A percentile compares a stretch with the other conserved stretches of the same genome.
These are phyloP conservation scores for Podosphaera fusca DNA, from an alignment of 2,329 filamentous ascomycete species.

Conservation along the genomic window DNA sequence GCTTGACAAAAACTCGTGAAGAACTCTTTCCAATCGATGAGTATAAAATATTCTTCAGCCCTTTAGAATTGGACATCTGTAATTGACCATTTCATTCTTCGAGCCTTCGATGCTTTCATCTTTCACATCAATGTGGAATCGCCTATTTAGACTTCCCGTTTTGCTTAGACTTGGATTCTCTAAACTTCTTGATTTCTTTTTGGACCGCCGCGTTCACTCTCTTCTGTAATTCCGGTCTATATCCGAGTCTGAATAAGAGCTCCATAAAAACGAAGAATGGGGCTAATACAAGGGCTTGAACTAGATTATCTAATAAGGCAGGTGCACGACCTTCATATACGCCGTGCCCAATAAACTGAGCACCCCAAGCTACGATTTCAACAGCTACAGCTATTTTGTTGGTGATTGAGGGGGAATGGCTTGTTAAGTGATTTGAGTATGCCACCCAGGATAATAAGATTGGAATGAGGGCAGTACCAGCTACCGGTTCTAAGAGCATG, in stretches of 20 bases:
- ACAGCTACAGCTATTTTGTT: conserved; percentile 38
- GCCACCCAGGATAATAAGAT: conserved; percentile 57
- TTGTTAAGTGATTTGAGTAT: conserved; percentile 46
- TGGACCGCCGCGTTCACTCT: conserved; percentile 57
- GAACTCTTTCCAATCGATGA: too few species aligned
- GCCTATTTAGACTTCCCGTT: conserved; percentile 26
- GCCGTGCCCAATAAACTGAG: conserved; percentile 82
- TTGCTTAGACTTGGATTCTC: conserved; percentile 26
- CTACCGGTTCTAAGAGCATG: conserved; percentile 80
- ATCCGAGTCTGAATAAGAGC: conserved; percentile 71
- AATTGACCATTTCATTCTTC: not conserved
- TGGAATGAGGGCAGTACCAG: conserved; percentile 53
- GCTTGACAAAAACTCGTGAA: too few species aligned
- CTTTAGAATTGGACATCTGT: too few species aligned
- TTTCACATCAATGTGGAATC: too few species aligned
- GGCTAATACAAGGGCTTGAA: conserved; percentile 79
- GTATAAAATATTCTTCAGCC: too few species aligned
- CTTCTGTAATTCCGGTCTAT: conserved; percentile 65
- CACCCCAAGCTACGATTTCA: conserved; percentile 58
- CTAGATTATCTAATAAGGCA: conserved; percentile 70
- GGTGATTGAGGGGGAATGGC: conserved; percentile 22
- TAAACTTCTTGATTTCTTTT: conserved; percentile 56
- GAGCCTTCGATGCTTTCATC: not conserved
- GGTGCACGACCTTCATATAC: conserved; percentile 73
- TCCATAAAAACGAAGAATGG: conserved; percentile 97